Evolutionary conservation across 1,284 basidiomycete species (phyloP), one percentile per base, ranked within the genome.

Genomic region (Sanghuangporus sanghuang): DNA sequence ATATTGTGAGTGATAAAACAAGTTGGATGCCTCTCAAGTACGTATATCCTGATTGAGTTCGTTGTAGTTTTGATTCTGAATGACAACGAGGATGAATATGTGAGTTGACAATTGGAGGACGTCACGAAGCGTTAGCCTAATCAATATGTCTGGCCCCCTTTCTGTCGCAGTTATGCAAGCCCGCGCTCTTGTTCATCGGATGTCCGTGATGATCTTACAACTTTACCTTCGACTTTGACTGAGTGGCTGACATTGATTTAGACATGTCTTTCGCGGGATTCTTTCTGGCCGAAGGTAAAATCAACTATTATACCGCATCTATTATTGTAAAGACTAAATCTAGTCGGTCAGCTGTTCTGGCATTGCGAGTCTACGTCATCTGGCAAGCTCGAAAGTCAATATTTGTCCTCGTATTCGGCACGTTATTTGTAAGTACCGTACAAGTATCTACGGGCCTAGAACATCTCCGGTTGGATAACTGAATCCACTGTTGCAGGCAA

Each of bases 371-470:
- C 6, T 63, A 59, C 57, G 57, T 54, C 23, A 46, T 63, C 18
- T 63, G 62, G 62, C 46, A 58, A 50, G 57, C 62, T 3, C 49
- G 62, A 36, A 63, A 38, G 35, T 59, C 50, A 27, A 36, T 63
- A 16, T 38, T 63, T 4, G 32, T 63, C 11, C 14, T 59, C 8
- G 48, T 46, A 11, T 11, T 35, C 9, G 58, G 39, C 46, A 6
- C 46, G 32, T 6, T 61, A 42, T n/a, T 21, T 11, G 60, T 61
- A 55, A 44, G 60, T 54, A 55, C 27, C 8, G 4, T 11, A 14
- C 8, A 23, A 1, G 23, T 32, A 2, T 32, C 21, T 38, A 14
- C 40, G 40, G 40, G n/a, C 2, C 3, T 9, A 11, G 40, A 2
- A 42, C 6, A 3, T 42, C 40, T 9, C 6, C 11, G 21, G 6